These are phyloP conservation scores for Penicillium maclennaniae DNA, from an alignment of 495 filamentous ascomycete species.

Conservation along the genomic window DNA sequence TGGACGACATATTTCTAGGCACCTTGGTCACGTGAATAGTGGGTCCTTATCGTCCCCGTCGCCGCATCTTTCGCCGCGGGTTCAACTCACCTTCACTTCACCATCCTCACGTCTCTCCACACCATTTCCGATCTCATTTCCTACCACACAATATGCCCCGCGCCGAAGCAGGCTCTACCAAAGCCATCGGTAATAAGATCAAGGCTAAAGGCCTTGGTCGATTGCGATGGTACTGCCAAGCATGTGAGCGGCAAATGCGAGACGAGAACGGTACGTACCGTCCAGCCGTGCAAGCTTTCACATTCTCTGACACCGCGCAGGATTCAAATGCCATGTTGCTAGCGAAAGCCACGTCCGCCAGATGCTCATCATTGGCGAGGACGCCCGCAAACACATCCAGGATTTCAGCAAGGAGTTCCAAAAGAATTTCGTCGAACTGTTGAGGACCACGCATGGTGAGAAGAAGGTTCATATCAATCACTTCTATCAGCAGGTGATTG, in stretches of 20 bases:
- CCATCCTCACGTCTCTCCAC: neutral
- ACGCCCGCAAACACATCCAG: constrained; percentile 73
- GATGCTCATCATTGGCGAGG: constrained; percentile 79
- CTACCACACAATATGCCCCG: constrained; percentile 68
- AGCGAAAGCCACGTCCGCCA: constrained; percentile 80
- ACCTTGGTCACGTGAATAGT: neutral
- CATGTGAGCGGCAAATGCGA: constrained; percentile 41
- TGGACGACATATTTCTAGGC: neutral
- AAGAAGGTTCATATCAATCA: constrained; percentile 82
- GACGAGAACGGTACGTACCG: constrained; percentile 40
- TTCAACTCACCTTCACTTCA: neutral
- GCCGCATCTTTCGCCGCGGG: neutral
- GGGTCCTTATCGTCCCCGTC: neutral
- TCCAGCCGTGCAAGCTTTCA: neutral
- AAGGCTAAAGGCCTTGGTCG: constrained; percentile 81
- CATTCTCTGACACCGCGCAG: neutral
- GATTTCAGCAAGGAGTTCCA: constrained; percentile 74
- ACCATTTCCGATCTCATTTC: too few species aligned
- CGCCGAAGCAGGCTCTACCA: constrained; percentile 85
- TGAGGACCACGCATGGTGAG: constrained; percentile 78
- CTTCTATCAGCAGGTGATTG: constrained; percentile 80
- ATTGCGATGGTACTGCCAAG: constrained; percentile 71
- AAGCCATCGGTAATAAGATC: constrained; percentile 82
- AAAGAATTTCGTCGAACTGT: constrained; percentile 68
- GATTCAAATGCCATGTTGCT: constrained; percentile 66